Evolutionary conservation across 1,284 basidiomycete genomes (phyloP).

Genomic region (Moesziomyces aphidis): DNA sequence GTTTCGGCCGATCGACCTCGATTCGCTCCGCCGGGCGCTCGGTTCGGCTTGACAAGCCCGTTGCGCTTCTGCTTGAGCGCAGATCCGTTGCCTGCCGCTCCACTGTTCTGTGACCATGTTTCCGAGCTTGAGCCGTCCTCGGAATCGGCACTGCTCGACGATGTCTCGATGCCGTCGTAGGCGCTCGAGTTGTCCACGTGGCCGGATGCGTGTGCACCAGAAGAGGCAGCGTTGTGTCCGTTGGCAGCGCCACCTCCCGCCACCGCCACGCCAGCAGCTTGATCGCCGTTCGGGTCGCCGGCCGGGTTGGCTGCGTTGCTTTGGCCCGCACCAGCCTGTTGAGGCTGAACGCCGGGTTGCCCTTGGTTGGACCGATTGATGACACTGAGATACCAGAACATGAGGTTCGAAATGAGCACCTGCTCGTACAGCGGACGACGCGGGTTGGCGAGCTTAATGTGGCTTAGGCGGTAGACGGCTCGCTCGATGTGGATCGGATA

Average conservation of each 20-base stretch:
- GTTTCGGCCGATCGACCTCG: conserved; percentile 79
- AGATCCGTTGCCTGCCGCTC: conserved; percentile 13
- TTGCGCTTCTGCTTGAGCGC: conserved; percentile 35
- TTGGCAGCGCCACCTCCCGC: conserved; percentile 6
- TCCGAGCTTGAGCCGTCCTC: conserved; percentile 18
- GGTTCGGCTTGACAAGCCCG: conserved; percentile 53
- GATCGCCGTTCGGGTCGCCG: conserved; percentile 12
- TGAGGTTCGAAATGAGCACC: conserved; percentile 96
- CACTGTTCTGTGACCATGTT: conserved; percentile 26
- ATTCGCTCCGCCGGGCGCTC: conserved; percentile 53
- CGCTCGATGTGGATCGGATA: conserved; percentile 98
- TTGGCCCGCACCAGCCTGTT: conserved; percentile 54
- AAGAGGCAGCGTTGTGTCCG: conserved; percentile 5
- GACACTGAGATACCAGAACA: conserved; percentile 99
- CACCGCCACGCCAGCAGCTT: neutral
- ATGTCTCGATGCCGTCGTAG: conserved; percentile 34
- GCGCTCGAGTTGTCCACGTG: conserved; percentile 33
- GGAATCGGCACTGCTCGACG: conserved; percentile 24
- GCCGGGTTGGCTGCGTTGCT: conserved; percentile 1
- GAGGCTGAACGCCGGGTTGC: conserved; percentile 59
- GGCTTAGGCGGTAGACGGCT: conserved; percentile 94
- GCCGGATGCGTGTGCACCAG: neutral
- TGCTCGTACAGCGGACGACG: conserved; percentile 96
- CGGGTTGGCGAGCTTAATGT: conserved; percentile 98
- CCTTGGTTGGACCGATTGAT: conserved; percentile 79